Evolutionary conservation across 2,329 filamentous ascomycete species (phyloP).

Genomic region (Verticillium zaregamsianum): DNA sequence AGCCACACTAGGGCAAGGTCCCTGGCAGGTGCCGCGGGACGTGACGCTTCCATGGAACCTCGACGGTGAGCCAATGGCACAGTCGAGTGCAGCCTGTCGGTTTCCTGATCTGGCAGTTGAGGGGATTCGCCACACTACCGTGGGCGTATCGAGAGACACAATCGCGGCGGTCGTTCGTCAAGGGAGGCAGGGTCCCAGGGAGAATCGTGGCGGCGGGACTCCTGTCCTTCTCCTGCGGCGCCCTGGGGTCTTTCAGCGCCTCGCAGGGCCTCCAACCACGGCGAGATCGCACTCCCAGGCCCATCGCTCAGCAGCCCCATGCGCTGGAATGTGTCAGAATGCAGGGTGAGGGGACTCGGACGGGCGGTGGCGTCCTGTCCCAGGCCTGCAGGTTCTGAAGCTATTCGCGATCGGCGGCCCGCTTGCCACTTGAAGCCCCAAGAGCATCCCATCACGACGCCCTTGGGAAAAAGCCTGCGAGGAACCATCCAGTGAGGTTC

Average conservation of each 20-base stretch:
- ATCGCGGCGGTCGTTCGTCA: neutral
- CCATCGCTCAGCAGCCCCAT: neutral
- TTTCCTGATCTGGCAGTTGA: conserved; percentile 11
- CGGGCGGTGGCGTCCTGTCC: neutral
- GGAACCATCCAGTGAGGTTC: neutral
- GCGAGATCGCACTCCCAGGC: neutral
- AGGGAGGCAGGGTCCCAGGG: neutral
- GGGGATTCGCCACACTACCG: conserved; percentile 4
- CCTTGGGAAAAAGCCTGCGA: neutral
- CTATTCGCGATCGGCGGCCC: neutral
- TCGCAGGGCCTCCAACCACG: neutral
- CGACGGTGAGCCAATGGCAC: conserved; percentile 12
- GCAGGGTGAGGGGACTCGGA: neutral
- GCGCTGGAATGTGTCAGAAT: neutral
- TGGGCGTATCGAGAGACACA: neutral
- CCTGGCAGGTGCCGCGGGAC: neutral
- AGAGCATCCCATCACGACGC: neutral
- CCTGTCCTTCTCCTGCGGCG: neutral
- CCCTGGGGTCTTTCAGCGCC: neutral
- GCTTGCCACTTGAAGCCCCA: neutral
- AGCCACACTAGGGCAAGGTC: neutral
- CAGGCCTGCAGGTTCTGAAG: neutral
- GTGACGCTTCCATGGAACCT: conserved; percentile 4
- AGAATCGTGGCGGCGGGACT: neutral
- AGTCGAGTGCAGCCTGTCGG: neutral